Evolutionary conservation across 1,139 yeast species (phyloP).

Genomic region (Zygoascus sp.): DNA sequence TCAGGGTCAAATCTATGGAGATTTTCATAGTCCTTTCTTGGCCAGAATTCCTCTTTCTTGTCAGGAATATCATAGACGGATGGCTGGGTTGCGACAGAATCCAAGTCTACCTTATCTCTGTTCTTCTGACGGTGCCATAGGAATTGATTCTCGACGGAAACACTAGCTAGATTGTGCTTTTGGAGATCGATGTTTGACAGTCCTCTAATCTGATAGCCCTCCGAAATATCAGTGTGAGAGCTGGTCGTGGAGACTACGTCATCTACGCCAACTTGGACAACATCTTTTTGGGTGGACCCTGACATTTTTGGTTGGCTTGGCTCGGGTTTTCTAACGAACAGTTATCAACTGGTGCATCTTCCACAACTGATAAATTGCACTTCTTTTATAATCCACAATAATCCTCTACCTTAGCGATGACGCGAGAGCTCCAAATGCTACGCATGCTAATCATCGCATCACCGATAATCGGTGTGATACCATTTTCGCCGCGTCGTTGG

Average conservation of each 20-base stretch:
- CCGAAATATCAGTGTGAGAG: neutral
- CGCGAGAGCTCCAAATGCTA: too few relatives aligned
- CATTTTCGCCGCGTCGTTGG: neutral
- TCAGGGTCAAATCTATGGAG: conserved; percentile 45
- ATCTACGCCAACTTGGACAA: neutral
- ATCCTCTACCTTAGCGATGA: neutral
- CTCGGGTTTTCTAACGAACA: neutral
- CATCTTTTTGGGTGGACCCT: neutral
- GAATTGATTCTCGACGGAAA: conserved; percentile 1
- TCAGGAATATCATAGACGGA: conserved; percentile 13
- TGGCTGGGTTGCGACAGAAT: conserved; percentile 17
- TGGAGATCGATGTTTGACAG: neutral
- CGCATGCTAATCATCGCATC: too few relatives aligned
- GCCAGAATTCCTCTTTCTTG: conserved; percentile 7
- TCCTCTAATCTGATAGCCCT: neutral
- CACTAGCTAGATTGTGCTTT: neutral
- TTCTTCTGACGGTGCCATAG: conserved; percentile 2
- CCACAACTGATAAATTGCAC: too few relatives aligned
- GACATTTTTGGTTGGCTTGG: neutral
- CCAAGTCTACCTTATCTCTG: conserved; percentile 11
- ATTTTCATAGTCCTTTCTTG: conserved; percentile 42
- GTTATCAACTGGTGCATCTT: too few relatives aligned
- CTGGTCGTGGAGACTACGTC: neutral
- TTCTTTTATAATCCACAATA: too few relatives aligned
- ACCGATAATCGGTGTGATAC: neutral